Percentiles rank a stretch among this genome's conserved stretches.
These are phyloP conservation scores for Curvularia sp. DNA, from an alignment of 2,329 filamentous ascomycete species.

Conservation along the genomic window DNA sequence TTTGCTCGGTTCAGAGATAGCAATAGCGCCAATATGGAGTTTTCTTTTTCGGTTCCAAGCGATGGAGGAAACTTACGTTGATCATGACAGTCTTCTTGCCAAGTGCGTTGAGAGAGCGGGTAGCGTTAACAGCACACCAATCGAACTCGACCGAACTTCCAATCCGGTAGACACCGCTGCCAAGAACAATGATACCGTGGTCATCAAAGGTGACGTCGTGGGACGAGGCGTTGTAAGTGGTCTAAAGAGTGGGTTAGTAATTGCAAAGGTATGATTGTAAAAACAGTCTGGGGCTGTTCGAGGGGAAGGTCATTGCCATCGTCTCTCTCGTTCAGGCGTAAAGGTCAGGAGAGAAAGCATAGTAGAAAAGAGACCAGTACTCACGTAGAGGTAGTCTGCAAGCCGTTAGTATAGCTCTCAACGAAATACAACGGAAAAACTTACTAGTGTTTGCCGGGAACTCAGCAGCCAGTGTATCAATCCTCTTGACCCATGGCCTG, in stretches of 20 bases:
- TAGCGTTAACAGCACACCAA: slow-evolving; percentile 95
- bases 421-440: not conserved
- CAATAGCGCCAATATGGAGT: too few relatives aligned
- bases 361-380: not conserved
- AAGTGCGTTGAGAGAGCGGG: slow-evolving; percentile 80
- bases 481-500: slow-evolving; percentile 96
- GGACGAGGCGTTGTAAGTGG: slow-evolving; percentile 93
- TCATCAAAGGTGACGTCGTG: slow-evolving; percentile 96
- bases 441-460: slow-evolving; percentile 52
- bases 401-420: not conserved
- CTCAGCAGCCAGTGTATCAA: slow-evolving; percentile 95
- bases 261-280: not conserved
- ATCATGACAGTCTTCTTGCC: slow-evolving; percentile 99
- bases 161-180: slow-evolving; percentile 96
- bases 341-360: not conserved
- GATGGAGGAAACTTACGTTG: too few relatives aligned
- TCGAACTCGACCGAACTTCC: slow-evolving; percentile 98
- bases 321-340: too few relatives aligned
- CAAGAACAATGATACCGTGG: slow-evolving; percentile 86
- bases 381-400: slow-evolving; percentile 62
- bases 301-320: too few relatives aligned
- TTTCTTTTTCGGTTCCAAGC: too few relatives aligned
- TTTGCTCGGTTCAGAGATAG: too few relatives aligned
- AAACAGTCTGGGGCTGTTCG: too few relatives aligned
- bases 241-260: slow-evolving; percentile 51